Evolutionary conservation across 2,329 filamentous ascomycete genomes (phyloP).

Genomic region (Sphaerostilbella broomeana): DNA sequence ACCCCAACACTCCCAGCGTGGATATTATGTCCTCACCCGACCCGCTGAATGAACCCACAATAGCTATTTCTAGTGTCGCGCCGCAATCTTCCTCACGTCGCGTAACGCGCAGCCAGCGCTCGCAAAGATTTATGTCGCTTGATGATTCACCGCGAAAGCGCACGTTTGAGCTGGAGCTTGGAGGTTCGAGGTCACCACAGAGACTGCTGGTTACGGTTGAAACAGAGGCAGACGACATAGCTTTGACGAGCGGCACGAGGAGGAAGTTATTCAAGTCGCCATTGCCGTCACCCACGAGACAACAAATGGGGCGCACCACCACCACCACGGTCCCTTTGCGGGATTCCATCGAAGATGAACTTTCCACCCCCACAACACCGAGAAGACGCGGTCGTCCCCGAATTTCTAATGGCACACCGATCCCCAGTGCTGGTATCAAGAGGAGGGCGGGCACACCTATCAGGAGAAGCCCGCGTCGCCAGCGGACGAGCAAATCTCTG

Average conservation of each 20-base stretch:
- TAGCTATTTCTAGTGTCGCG: conserved; percentile 25
- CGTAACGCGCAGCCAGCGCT: conserved; percentile 39
- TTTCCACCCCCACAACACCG: conserved; percentile 31
- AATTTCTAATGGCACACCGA: conserved; percentile 46
- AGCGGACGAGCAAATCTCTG: conserved; percentile 25
- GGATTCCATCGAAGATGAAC: conserved; percentile 31
- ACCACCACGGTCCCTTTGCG: conserved; percentile 48
- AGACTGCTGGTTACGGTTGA: conserved; percentile 39
- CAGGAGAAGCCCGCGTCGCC: conserved; percentile 28
- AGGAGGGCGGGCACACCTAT: conserved; percentile 42
- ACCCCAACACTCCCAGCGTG: conserved; percentile 31
- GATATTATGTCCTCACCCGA: conserved; percentile 46
- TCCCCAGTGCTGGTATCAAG: conserved; percentile 36
- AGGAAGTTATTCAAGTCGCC: conserved; percentile 39
- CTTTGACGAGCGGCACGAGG: conserved; percentile 28
- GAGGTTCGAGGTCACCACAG: conserved; percentile 43
- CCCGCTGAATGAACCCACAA: conserved; percentile 38
- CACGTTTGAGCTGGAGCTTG: conserved; percentile 51
- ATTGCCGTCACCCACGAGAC: conserved; percentile 33
- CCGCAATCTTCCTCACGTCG: conserved; percentile 33
- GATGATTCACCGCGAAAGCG: conserved; percentile 46
- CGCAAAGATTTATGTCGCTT: conserved; percentile 33
- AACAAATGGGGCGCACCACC: conserved; percentile 33
- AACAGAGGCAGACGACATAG: conserved; percentile 29
- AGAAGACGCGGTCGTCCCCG: conserved; percentile 41